These are phyloP conservation scores for Schoenoplectus triqueter DNA, from an alignment of 202 grass and related monocot genomes.

Conservation along the genomic window DNA sequence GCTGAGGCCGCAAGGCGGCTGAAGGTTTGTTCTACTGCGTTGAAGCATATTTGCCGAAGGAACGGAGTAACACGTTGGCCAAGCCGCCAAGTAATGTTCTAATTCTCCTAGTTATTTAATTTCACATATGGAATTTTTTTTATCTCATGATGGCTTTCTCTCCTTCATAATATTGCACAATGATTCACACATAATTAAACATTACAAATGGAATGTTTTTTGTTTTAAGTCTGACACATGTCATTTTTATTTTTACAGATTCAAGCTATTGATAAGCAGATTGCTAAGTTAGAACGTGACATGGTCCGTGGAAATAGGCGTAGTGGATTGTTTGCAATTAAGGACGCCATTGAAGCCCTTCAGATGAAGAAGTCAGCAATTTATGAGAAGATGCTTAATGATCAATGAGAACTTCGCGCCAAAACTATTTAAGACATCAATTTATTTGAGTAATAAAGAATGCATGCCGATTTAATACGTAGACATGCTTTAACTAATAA, in stretches of 20 bases:
- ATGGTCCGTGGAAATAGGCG: constrained; percentile 15
- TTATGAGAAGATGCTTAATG: constrained; percentile 34
- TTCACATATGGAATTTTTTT: not conserved
- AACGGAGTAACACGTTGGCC: constrained; percentile 55
- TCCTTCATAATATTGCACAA: not conserved
- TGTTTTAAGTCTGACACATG: not conserved
- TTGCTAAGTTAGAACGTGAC: constrained; percentile 31
- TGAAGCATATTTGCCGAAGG: constrained; percentile 58
- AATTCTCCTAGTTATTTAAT: not conserved
- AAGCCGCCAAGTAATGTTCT: constrained; percentile 48
- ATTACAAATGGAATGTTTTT: not conserved
- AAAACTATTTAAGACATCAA: not conserved
- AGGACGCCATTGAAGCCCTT: constrained; percentile 34
- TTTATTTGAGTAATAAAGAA: not conserved
- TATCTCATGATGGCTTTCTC: not conserved
- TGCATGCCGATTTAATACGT: not conserved
- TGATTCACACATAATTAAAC: not conserved
- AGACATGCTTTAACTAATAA: not conserved
- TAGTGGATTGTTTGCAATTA: constrained; percentile 14
- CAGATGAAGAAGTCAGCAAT: constrained; percentile 22
- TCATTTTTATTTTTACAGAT: constrained; percentile 28
- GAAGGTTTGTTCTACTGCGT: constrained; percentile 47
- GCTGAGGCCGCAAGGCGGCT: constrained; percentile 47
- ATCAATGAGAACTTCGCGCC: not conserved
- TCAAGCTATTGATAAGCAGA: constrained; percentile 44